These are phyloP conservation scores for Tieghemostelium lacteum DNA, from an alignment of 78 protist genomes.

Conservation along the genomic window DNA sequence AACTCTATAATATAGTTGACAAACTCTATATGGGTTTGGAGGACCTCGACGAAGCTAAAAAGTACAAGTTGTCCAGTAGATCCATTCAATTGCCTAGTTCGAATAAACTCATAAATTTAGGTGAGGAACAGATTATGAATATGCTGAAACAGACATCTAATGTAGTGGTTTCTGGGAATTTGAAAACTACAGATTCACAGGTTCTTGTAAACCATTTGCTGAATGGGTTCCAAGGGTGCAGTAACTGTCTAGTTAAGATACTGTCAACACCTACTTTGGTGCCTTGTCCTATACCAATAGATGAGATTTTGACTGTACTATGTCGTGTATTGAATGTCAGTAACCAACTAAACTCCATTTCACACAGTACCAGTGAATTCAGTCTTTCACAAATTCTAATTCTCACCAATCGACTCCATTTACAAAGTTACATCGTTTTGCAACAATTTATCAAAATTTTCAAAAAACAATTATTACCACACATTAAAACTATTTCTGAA, in stretches of 20 bases:
- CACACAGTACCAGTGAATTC: not conserved
- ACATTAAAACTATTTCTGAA: slow-evolving; percentile 26
- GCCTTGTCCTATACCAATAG: slow-evolving; percentile 51
- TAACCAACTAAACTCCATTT: slow-evolving; percentile 5
- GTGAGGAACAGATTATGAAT: slow-evolving; percentile 20
- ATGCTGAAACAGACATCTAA: slow-evolving; percentile 7
- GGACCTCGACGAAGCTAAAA: not conserved
- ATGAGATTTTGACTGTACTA: slow-evolving; percentile 42
- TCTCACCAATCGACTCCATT: slow-evolving; percentile 17
- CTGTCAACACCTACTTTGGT: slow-evolving; percentile 5
- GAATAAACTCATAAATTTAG: not conserved
- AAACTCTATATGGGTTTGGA: slow-evolving; percentile 20
- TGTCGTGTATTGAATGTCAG: slow-evolving; percentile 52
- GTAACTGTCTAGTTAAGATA: slow-evolving; percentile 11
- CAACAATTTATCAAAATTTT: slow-evolving; percentile 3
- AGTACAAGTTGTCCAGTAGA: not conserved
- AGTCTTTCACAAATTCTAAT: slow-evolving; percentile 14
- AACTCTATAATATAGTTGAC: not conserved
- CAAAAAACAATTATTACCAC: slow-evolving; percentile 43
- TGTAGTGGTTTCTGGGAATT: slow-evolving; percentile 1
- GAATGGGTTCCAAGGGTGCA: slow-evolving; percentile 6
- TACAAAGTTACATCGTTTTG: slow-evolving; percentile 7
- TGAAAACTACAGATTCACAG: not conserved
- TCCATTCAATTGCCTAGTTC: not conserved
- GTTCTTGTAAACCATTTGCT: not conserved